Conservation (phyloP, 371 early-diverging fungal species). For the Enterospora canceri region DNA sequence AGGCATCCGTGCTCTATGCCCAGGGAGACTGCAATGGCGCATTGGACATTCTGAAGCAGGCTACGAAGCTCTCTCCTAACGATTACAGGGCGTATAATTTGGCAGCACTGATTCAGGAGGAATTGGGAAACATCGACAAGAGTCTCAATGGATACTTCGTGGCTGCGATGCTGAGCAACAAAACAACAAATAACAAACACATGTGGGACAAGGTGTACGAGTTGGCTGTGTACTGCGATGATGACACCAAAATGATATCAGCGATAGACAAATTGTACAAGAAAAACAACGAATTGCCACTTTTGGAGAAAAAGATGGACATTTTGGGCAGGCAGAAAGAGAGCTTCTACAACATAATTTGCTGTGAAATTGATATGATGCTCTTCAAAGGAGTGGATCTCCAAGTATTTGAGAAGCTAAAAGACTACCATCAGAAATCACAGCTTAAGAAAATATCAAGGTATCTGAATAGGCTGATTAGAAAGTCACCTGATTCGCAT, state of each 20-base stretch:
- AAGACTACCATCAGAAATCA: slow-evolving; percentile 20
- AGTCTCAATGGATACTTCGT: slow-evolving; percentile 68
- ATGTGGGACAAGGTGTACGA: slow-evolving; percentile 68
- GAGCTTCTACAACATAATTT: slow-evolving; percentile 29
- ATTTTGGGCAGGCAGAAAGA: slow-evolving; percentile 11
- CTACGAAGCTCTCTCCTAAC: slow-evolving; percentile 37
- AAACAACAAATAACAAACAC: slow-evolving; percentile 56
- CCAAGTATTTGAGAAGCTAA: slow-evolving; percentile 42
- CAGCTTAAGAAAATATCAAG: slow-evolving; percentile 15
- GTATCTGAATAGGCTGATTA: slow-evolving; percentile 22
- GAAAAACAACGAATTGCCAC: slow-evolving; percentile 18
- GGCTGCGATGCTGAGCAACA: slow-evolving; percentile 69
- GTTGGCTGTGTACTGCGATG: slow-evolving; percentile 19
- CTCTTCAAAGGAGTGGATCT: slow-evolving; percentile 38
- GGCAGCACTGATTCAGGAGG: slow-evolving; percentile 75
- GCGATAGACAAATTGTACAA: slow-evolving; percentile 49
- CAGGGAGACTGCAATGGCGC: slow-evolving; percentile 31
- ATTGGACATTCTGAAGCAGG: slow-evolving; percentile 37
- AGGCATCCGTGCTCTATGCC: slow-evolving; percentile 51
- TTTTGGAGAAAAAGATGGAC: slow-evolving; percentile 38
- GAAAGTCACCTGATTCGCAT: slow-evolving; percentile 7
- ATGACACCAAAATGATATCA: slow-evolving; percentile 44
- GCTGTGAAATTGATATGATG: slow-evolving; percentile 42
- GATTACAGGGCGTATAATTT: slow-evolving; percentile 47
- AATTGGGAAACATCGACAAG: slow-evolving; percentile 64